Base-by-base conservation (phyloP, 345 rosid genomes). In the Salix suchowensis region DNA sequence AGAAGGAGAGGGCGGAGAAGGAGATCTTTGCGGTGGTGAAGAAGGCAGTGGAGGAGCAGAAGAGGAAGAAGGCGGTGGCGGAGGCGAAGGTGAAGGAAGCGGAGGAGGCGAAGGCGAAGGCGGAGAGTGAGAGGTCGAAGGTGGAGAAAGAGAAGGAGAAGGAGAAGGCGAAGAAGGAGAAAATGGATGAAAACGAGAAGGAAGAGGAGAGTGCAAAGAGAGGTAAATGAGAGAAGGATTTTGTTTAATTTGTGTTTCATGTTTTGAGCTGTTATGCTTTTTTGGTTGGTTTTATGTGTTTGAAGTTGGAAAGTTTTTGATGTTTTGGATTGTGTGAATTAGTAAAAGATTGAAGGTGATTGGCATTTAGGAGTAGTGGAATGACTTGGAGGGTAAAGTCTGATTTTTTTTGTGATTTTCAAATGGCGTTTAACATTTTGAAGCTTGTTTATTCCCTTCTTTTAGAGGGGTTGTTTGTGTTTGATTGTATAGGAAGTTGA, bases 11-110 rank as follows among this genome's bases (percentile, higher is more conserved):
- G n/a, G 88, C 87, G 23, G 98, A 90, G 87, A 80, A 77, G 85
- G 91, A 93, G 87, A 86, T 96, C 83, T 75, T 74, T 23, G 87
- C 85, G 32, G 86, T 83, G 44, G 85, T 88, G 68, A 85, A 79
- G 79, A 87, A 87, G 1, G 87, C 86, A 6, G 82, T 81, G 89
- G 91, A 84, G 84, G 91, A 79, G 85, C 50, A 75, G 73, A 55
- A 58, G 81, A 85, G 64, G 87, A 88, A 71, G 82, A 77, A 82
- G 82, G 32, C 73, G 39, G 76, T 23, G 68, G 52, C 50, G 15
- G 66, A 48, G 69, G 75, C 69, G 58, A 30, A 60, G 18, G 23
- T 28, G 42, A 42, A 73, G 42, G 34, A 62, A 23, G 58, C 42
- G 79, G 30, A 13, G 23, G 83, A 87, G 84, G 67, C 71, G 70